These are phyloP conservation scores for Phalaenopsis hybrid DNA, from an alignment of 116 monocot genomes.

Conservation along the genomic window DNA sequence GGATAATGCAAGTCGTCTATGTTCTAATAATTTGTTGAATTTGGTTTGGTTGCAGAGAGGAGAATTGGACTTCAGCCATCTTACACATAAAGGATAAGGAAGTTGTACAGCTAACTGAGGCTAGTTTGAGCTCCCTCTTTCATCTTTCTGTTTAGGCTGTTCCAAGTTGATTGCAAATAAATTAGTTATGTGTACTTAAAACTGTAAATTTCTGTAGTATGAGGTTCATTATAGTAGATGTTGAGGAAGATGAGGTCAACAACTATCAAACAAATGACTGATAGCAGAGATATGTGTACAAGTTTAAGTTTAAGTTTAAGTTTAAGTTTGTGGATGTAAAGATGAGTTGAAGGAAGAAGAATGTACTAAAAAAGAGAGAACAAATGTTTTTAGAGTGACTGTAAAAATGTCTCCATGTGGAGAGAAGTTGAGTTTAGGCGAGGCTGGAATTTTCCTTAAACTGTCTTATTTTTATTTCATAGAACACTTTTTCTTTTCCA, in stretches of 20 bases:
- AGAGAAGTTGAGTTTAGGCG: background rate
- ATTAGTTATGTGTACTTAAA: slow-evolving; percentile 18
- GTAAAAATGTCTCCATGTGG: background rate
- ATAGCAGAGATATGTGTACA: slow-evolving; percentile 7
- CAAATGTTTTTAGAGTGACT: background rate
- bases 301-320: no score
- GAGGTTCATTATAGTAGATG: slow-evolving; percentile 9
- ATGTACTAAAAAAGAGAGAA: background rate
- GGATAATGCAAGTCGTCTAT: no score
- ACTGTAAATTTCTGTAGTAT: slow-evolving; percentile 38
- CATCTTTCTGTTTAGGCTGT: slow-evolving; percentile 13
- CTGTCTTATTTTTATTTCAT: slow-evolving; percentile 4
- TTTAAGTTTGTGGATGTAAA: slow-evolving; percentile 4
- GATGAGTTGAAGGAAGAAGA: slow-evolving; percentile 1
- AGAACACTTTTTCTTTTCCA: background rate
- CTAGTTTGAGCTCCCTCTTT: slow-evolving; percentile 22
- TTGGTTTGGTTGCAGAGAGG: slow-evolving; percentile 19
- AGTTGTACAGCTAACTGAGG: slow-evolving; percentile 38
- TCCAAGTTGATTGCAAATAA: slow-evolving; percentile 18
- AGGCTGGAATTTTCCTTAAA: slow-evolving; percentile 1
- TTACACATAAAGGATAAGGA: slow-evolving; percentile 10
- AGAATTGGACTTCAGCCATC: slow-evolving; percentile 24
- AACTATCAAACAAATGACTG: background rate
- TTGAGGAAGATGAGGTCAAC: background rate
- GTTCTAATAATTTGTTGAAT: background rate